Base-by-base conservation (phyloP, 2,329 filamentous ascomycete genomes). In the Dendrostoma leiphaemia region DNA sequence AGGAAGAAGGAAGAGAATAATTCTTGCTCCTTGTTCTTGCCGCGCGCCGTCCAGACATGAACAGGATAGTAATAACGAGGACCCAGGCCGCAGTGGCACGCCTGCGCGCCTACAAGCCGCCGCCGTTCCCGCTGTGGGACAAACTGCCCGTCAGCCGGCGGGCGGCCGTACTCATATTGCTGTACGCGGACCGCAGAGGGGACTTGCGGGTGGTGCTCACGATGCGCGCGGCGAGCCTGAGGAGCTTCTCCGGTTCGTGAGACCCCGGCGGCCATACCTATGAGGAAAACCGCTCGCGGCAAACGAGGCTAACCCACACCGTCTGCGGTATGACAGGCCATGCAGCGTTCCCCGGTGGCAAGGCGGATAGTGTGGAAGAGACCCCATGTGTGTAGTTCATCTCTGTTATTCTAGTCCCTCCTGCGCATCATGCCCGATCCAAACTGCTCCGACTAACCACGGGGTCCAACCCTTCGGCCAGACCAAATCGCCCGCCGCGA, bases 401-500 rank as follows among this genome's bases (percentile, higher is more conserved):
- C n/a, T n/a, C n/a, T n/a, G n/a, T n/a, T n/a, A n/a, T n/a, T n/a
- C n/a, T n/a, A n/a, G n/a, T n/a, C n/a, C n/a, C n/a, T n/a, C n/a
- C n/a, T n/a, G n/a, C n/a, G n/a, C n/a, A n/a, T n/a, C n/a, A n/a
- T n/a, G n/a, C n/a, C n/a, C n/a, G n/a, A n/a, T n/a, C n/a, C n/a
- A n/a, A n/a, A n/a, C n/a, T n/a, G n/a, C n/a, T n/a, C n/a, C n/a
- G n/a, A n/a, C n/a, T n/a, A n/a, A n/a, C n/a, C n/a, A n/a, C n/a
- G n/a, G n/a, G n/a, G n/a, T n/a, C n/a, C n/a, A n/a, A 6, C 35
- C 21, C 32, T 41, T 19, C 9, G 19, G 19, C 26, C 77, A 72
- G 90, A 90, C 70, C 82, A 92, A 65, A 95, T 92, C 48, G 91
- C 93, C 8, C 84, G 93, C 21, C 84, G 93, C 60, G 93, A 97